These are phyloP conservation scores for Avena eriantha DNA, from an alignment of 176 grass and related monocot species.

Conservation along the genomic window DNA sequence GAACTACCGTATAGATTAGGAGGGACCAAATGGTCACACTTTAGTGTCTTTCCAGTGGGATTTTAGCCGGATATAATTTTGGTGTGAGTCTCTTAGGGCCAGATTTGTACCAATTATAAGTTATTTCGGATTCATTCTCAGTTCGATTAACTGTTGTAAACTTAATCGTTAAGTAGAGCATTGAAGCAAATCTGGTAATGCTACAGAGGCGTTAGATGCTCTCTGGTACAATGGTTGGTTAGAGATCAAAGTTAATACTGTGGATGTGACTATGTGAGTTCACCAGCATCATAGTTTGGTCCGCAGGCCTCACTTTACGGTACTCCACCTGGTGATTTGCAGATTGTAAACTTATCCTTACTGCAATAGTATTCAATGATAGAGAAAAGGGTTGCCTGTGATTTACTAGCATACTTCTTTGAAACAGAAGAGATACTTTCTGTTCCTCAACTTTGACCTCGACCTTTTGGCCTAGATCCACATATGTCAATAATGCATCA, in stretches of 20 bases:
- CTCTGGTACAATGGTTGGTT: not conserved
- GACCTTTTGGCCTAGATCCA: not conserved
- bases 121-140: not conserved
- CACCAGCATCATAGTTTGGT: not conserved
- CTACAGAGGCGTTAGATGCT: not conserved
- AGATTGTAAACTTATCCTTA: slow-evolving; percentile 3
- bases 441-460: not conserved
- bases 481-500: not conserved
- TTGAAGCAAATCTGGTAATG: not conserved
- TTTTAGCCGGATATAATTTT: not conserved
- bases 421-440: not conserved
- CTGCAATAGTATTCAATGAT: not conserved
- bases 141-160: not conserved
- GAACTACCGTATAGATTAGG: not conserved
- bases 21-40: not conserved
- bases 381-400: not conserved
- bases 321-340: not conserved
- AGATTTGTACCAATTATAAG: not conserved
- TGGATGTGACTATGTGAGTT: not conserved
- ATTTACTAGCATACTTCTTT: not conserved
- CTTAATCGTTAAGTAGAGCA: not conserved
- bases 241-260: not conserved
- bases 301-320: not conserved
- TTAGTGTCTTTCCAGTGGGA: not conserved
- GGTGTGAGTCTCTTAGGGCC: not conserved